phyloP scores from a whole-genome alignment of 805 yeast species.

The Saccharomycopsis lassenensis region DNA sequence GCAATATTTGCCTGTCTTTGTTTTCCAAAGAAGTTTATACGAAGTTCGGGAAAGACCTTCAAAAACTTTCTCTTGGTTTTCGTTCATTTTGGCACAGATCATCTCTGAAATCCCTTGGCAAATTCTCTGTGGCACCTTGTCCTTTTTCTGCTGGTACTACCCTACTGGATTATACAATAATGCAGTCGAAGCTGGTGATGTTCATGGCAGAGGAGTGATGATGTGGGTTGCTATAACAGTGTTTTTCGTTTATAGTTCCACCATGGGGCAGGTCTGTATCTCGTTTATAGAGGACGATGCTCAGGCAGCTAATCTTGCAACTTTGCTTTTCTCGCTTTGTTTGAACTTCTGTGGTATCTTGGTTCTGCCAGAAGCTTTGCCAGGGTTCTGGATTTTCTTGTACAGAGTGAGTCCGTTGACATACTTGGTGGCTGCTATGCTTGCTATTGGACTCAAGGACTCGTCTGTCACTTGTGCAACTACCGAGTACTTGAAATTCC shows the following conservation, averaged over 20 bases:
- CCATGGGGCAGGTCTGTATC: constrained; percentile 46
- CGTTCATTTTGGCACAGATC: constrained; percentile 51
- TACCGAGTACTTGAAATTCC: constrained; percentile 30
- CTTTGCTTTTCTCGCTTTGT: constrained; percentile 46
- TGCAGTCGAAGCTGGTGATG: constrained; percentile 30
- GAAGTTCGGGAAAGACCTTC: constrained; percentile 70
- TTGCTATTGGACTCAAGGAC: constrained; percentile 36
- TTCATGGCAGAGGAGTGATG: constrained; percentile 43
- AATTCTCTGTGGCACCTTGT: constrained; percentile 45
- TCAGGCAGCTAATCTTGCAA: constrained; percentile 51
- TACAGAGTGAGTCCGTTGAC: constrained; percentile 56
- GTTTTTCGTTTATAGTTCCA: constrained; percentile 42
- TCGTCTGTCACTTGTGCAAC: constrained; percentile 28
- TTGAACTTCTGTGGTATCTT: constrained; percentile 71
- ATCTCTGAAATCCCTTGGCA: constrained; percentile 59
- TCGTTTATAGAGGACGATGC: constrained; percentile 49
- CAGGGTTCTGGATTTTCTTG: constrained; percentile 70
- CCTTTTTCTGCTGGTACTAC: constrained; percentile 47
- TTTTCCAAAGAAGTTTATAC: constrained; percentile 51
- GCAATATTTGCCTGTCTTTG: constrained; percentile 54
- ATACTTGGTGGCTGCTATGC: constrained; percentile 39
- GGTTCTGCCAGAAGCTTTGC: constrained; percentile 42
- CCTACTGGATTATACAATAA: constrained; percentile 41
- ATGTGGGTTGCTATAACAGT: constrained; percentile 34
- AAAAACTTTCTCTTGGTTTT: constrained; percentile 56